Percentiles rank a stretch among this genome's conserved stretches.
Conservation (phyloP, 2,329 filamentous ascomycete genomes). For the Aschersonia sp. region DNA sequence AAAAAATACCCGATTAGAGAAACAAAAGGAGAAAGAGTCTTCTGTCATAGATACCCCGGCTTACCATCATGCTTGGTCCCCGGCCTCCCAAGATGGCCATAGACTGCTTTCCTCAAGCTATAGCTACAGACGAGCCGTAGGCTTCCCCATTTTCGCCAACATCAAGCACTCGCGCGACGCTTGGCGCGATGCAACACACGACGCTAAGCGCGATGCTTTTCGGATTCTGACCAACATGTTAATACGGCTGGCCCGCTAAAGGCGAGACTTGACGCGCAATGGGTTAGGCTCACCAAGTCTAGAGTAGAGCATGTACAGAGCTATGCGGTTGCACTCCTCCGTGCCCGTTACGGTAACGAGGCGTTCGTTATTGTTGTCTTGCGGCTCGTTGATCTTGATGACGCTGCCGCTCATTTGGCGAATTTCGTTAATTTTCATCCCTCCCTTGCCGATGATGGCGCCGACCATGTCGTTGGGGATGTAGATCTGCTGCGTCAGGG, state of each 20-base stretch:
- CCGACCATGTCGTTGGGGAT: conserved; percentile 99
- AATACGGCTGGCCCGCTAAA: conserved; percentile 1
- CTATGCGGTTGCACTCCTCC: conserved; percentile 98
- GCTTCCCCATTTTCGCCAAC: no score
- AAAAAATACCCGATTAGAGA: no score
- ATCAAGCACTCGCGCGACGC: no score
- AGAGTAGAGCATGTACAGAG: conserved; percentile 98
- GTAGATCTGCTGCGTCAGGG: conserved; percentile 94
- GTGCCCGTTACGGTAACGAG: conserved; percentile 96
- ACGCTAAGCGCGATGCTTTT: conserved; percentile 27
- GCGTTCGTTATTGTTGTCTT: conserved; percentile 97
- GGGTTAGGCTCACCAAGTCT: conserved; percentile 59
- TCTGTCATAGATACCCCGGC: no score
- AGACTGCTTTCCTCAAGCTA: no score
- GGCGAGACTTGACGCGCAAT: background rate
- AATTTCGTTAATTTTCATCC: conserved; percentile 98
- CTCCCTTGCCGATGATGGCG: conserved; percentile 96
- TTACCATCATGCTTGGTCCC: no score
- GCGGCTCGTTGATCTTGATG: conserved; percentile 99
- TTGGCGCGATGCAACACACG: background rate
- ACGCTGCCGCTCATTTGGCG: conserved; percentile 93
- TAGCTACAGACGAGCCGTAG: no score
- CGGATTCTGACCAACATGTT: conserved; percentile 21
- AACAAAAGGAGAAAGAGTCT: no score
- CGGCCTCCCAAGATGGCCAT: no score